Conservation (phyloP, 345 rosid genomes). For the Clausena lansium region DNA sequence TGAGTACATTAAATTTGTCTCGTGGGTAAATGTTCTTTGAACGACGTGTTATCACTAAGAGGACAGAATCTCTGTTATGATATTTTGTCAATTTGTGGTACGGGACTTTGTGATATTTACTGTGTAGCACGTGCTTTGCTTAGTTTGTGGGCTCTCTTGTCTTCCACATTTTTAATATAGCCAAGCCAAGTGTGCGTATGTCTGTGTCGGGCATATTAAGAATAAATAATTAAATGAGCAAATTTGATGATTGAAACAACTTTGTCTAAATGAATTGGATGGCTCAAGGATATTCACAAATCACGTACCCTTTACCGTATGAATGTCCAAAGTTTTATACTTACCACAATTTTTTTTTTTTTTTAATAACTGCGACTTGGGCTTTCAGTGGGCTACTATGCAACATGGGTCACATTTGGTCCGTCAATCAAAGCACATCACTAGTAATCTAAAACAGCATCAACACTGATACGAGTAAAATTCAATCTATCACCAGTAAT, state of each 20-base stretch:
- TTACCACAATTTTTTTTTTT: not conserved
- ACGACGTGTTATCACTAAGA: not conserved
- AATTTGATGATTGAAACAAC: too few species aligned
- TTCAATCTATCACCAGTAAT: conserved; percentile 52
- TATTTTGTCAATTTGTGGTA: not conserved
- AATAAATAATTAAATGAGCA: too few species aligned
- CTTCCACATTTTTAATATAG: too few species aligned
- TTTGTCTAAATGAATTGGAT: too few species aligned
- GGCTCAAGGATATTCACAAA: too few species aligned
- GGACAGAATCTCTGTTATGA: not conserved
- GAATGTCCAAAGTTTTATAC: not conserved
- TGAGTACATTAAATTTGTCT: not conserved
- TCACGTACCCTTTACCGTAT: too few species aligned
- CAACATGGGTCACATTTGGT: not conserved
- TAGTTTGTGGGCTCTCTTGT: too few species aligned
- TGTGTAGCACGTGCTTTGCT: too few species aligned
- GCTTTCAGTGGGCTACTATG: not conserved
- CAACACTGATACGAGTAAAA: not conserved
- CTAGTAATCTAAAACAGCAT: not conserved
- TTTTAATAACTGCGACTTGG: not conserved
- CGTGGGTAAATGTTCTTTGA: not conserved
- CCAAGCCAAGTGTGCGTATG: too few species aligned
- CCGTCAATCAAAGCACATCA: not conserved
- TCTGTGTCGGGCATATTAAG: too few species aligned
- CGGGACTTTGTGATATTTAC: too few species aligned